Evolutionary conservation across 176 grass and related monocot genomes (phyloP), one percentile per base, ranked within the genome.

Genomic region (Oryza rufipogon): DNA sequence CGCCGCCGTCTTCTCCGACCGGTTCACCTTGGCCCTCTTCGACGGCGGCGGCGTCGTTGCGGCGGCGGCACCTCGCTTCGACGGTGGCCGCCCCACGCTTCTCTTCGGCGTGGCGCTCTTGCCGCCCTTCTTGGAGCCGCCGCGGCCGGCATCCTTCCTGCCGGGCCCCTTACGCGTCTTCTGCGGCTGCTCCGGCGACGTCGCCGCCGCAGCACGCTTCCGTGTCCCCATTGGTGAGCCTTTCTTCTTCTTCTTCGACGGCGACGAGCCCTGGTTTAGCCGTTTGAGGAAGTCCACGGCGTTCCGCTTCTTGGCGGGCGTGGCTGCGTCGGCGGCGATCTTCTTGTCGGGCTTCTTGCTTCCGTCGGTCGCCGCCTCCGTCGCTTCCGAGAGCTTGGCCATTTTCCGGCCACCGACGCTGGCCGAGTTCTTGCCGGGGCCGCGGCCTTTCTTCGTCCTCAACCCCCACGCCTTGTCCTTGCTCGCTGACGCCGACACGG

Each of bases 251-350:
- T 92, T 88, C 84, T 81, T 90, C 10, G 85, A 33, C 2, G 91
- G 45, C 20, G 87, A 70, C 1, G 77, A n/a, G 11, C 73, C 20
- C 30, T 91, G 81, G 52, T 93, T 98, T 80, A 98, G 87, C 77
- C 95, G 89, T 42, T 93, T 95, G n/a, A 98, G 73, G 80, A 98
- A 98, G 79, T 89, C 84, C 49, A 86, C 89, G 3, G 92, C 95
- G 75, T 77, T 88, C 71, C 91, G 76, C 86, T 95, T 98, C 89
- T 98, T 98, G 3, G 83, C 61, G 0, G 73, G 52, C 63, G 41
- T 64, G 19, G 71, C 63, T 0, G 41, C 79, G 23, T 46, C 34
- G 15, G 54, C 52, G 3, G 54, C 63, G 3, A 79, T 68, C 9
- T 80, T 92, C 68, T 89, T 93, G 7, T 88, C 87, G 11, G 66